Evolutionary conservation across 257 asterid species (phyloP), one percentile per base, ranked within the genome.

Genomic region (Coffea eugenioides): DNA sequence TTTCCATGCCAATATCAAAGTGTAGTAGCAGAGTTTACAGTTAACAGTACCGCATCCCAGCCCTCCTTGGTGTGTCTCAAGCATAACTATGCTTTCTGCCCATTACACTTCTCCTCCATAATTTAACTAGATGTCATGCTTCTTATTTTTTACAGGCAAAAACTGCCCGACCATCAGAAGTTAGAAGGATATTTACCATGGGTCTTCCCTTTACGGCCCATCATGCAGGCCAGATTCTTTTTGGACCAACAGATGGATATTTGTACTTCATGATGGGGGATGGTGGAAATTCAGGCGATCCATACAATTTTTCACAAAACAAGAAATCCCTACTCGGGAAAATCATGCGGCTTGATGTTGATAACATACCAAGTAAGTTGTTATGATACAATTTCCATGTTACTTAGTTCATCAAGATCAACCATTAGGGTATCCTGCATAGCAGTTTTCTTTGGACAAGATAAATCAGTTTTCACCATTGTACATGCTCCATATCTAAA

Each of bases 241-340:
- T 96, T 71, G 99, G 99, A 75, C 99, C 99, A 4, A 41, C 65
- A 64, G 98, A 96, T 86, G 99, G 98, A 21, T 90, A 88, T 79
- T 78, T 96, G 88, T 96, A 96, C 90, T 89, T 96, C 76, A 96
- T 96, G 97, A 92, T 92, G 97, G 99, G 99, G 36, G 99, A 96
- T 34, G 99, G 99, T 8, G 98, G 98, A 23, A 86, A 91, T 46
- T 16, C 48, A 3, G 96, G 92, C 4, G 99, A 92, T 80, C 95
- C 97, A 5, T 89, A 88, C 73, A 90, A 94, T 78, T 96, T 96
- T 83, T 81, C 99, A 5, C 99, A 96, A 62, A 96, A 94, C 88
- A 96, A 96, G 90, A 92, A 89, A 77, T 96, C 99, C 11, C 82
- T 94, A 79, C 96, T 96, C 27, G 99, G 99, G 71, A 96, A 94